Base-by-base conservation (phyloP, 129 eudicot genomes). In the Silybum marianum region DNA sequence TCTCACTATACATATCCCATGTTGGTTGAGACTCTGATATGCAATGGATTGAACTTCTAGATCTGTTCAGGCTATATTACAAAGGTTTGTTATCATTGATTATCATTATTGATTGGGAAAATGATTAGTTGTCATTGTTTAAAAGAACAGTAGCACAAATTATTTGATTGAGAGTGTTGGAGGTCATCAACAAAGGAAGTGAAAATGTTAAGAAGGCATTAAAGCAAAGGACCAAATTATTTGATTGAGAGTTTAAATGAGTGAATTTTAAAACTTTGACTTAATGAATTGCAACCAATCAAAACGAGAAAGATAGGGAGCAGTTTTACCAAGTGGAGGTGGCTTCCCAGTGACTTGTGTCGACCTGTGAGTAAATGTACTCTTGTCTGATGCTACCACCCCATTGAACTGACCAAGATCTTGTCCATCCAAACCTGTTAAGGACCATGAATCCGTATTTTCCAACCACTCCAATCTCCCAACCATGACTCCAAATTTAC, bases 321-420 rank as follows among this genome's bases (percentile, higher is more conserved):
- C 2, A 25, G 36, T 28, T 32, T 26, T 90, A 96, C 99, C 99
- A 82, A 96, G 91, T 78, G 93, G 97, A 62, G 97, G 93, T 0
- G 90, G 89, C 83, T 82, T 87, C 85, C 98, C 97, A 16, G 90
- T 87, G 80, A 84, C 84, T 76, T 79, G 74, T 11, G 90, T 85
- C 38, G 89, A 85, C 88, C 98, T 88, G 66, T 85, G 89, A 65
- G 92, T 89, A 78, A 90, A 86, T 54, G 88, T 85, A 82, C 78
- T 88, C 76, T 93, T 96, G 75, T 96, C 99, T 10, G 99, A 85
- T 77, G 99, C 86, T 69, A 93, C 93, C 78, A 93, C 97, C 70
- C 99, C 98, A 68, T 86, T 89, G 62, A 88, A 96, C 66, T 79
- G 77, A 42, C 99, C 98, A 54, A 96, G 95, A 86, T 73, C 83